Conservation (phyloP, 2,329 filamentous ascomycete genomes). For the Corniculantispora saksenae region DNA sequence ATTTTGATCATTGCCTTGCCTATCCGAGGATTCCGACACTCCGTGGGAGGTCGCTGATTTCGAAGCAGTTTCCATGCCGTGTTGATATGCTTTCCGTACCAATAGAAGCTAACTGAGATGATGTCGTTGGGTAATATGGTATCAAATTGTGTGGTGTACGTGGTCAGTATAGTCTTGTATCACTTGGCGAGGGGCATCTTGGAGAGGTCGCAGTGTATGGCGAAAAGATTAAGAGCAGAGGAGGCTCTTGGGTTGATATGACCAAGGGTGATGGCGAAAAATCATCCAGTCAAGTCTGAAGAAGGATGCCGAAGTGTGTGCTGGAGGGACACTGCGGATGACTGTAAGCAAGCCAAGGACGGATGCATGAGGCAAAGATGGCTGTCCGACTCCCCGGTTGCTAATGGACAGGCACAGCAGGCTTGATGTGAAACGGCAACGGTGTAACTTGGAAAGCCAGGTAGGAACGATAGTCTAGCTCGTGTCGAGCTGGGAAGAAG, state of each 20-base stretch:
- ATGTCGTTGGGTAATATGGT: neutral
- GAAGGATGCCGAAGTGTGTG: conserved; percentile 6
- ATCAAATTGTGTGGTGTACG: neutral
- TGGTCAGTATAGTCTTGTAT: conserved; percentile 10
- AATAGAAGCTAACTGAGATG: neutral
- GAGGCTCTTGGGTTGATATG: neutral
- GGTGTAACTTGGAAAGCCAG: conserved; percentile 5
- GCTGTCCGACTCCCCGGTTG: conserved; percentile 14
- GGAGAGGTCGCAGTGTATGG: neutral
- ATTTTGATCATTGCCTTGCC: conserved; percentile 39
- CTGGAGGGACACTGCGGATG: neutral
- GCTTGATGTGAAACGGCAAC: conserved; percentile 16
- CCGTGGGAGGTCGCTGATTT: neutral
- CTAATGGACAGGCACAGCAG: conserved; percentile 13
- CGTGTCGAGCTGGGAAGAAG: neutral
- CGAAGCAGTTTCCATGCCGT: conserved; percentile 7
- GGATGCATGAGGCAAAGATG: conserved; percentile 15
- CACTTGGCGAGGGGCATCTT: conserved; percentile 16
- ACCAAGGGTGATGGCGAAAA: neutral
- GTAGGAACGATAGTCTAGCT: neutral
- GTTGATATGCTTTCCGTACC: neutral
- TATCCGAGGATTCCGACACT: conserved; percentile 31
- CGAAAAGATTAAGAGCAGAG: neutral
- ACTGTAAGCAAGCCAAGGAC: conserved; percentile 9
- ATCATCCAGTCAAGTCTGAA: neutral